Evolutionary conservation across 2,329 filamentous ascomycete genomes (phyloP), one percentile per base, ranked within the genome.

Genomic region (Colletotrichum sp.): DNA sequence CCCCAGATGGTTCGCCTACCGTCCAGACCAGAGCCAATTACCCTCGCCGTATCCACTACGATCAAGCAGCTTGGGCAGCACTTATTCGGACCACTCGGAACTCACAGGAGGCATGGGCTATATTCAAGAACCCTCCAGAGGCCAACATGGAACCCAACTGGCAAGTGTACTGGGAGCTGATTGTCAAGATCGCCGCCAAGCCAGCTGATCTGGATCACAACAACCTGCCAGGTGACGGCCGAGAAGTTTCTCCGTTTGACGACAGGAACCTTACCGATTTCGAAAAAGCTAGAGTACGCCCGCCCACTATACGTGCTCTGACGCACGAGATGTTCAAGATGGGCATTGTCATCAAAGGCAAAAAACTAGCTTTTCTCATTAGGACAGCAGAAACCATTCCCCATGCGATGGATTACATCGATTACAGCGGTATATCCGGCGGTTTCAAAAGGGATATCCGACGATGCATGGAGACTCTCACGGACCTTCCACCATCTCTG

Each of bases 201-300:
- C 78, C 80, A 6, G 79, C 82, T 28, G 76, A 80, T 21, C 72
- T 76, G 8, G 38, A 74, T 16, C 70, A 79, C 32, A 26, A 67
- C 6, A 79, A 79, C 32, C 74, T 78, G 2, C 65, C 78, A 5
- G 79, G 80, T 18, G 79, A 81, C 60, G 80, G 72, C 30, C 76
- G 80, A 26, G 78, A 80, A 43, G 91, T 71, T 82, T 85, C 77
- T 76, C 81, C 21, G 80, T 81, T 8, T 76, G 81, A 67, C 75
- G 82, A 52, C 79, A 84, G 86, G 82, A 94, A 88, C 82, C 89
- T 88, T 80, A 94, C 88, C 74, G 89, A 92, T n/a, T 91, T 92
- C 71, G 93, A 94, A 73, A 91, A 91, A 78, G 89, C 91, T 52
- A 88, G 91, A n/a, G 85, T 92, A 58, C 85, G 87, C 16, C 91